Base-by-base conservation (phyloP, 2,329 filamentous ascomycete genomes). In the Penicillium sp. region DNA sequence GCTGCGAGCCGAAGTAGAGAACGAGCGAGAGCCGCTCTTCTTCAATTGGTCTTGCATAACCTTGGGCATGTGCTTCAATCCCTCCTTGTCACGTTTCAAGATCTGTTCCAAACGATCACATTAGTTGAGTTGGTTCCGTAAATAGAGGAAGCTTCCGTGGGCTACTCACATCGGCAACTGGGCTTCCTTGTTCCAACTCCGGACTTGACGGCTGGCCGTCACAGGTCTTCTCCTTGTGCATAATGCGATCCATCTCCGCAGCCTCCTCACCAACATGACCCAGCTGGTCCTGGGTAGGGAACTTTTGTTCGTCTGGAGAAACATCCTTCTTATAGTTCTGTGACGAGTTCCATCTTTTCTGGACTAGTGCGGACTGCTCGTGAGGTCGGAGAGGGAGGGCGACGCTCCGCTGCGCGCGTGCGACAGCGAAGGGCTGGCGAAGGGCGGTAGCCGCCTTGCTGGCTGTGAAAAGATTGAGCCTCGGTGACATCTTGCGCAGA, bases 241-340 rank as follows among this genome's bases (percentile, higher is more conserved):
- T 85, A 28, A 86, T 83, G 69, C 85, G 81, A 28, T 82, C 83
- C 65, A 84, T 82, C 67, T 85, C 83, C 42, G 84, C 84, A 35
- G 87, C 87, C 73, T 91, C 87, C 71, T 90, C 85, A 64, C 83
- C 88, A 33, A 89, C 85, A 77, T 87, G 82, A 45, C 84, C 84
- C 56, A 87, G 75, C 33, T 73, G 74, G 63, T 84, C 80, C 75
- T 82, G 80, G 59, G 83, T 85, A 13, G 84, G 80, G 25, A 80
- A 81, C 49, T 73, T 73, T 46, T 69, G 61, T 35, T 72, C 65
- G 37, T 75, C 69, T 16, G 69, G 61, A 19, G 59, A 61, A 33
- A 69, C 58, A 55, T 72, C 68, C 40, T 75, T 71, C 38, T 68
- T 64, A 38, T 69, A 68, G 55, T 69, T 66, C 37, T 65, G 65